Base-by-base conservation (phyloP, 441 rosid genomes). In the Croton laevigatus region DNA sequence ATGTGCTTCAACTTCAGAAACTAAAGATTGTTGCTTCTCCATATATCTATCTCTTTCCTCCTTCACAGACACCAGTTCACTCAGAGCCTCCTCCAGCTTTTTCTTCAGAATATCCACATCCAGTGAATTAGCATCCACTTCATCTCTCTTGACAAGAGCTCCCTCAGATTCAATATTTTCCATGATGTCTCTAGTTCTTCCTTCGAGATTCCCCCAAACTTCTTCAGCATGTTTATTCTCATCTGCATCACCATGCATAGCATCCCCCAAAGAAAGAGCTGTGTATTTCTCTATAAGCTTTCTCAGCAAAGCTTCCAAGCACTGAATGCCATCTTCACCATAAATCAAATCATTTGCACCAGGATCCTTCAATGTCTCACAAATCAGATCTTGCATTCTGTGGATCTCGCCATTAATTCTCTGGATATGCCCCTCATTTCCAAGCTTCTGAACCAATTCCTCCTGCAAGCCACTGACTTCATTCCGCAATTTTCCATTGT, bases 31-130 rank as follows among this genome's bases (percentile, higher is more conserved):
- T 71, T 84, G 89, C 78, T 82, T 85, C 79, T 82, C 90, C 80
- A 82, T 46, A 69, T 79, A 82, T 68, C 62, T 75, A 75, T 94
- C 96, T 80, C 91, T 88, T 78, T 94, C 98, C 80, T 84, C 97
- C 81, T 81, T 87, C 72, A 84, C 80, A 64, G 63, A 76, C 76
- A 71, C 81, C 75, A 91, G 84, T 37, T 87, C 89, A 76, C 48
- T 76, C 80, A 87, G 66, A 69, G 85, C 86, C 55, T 85, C 91
- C 70, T 87, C 97, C 83, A 94, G 81, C 81, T 94, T 86, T 78
- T 88, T 86, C 82, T 81, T 84, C 82, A 91, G 81, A 76, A 75
- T 71, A 68, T 72, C 79, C 68, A 78, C 74, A 66, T 79, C 80
- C 66, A 77, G 67, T 57, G 84, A 84, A 82, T 81, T 85, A 48